phyloP scores from a whole-genome alignment of 73 alveolate genomes.

The Paramecium caudatum region DNA sequence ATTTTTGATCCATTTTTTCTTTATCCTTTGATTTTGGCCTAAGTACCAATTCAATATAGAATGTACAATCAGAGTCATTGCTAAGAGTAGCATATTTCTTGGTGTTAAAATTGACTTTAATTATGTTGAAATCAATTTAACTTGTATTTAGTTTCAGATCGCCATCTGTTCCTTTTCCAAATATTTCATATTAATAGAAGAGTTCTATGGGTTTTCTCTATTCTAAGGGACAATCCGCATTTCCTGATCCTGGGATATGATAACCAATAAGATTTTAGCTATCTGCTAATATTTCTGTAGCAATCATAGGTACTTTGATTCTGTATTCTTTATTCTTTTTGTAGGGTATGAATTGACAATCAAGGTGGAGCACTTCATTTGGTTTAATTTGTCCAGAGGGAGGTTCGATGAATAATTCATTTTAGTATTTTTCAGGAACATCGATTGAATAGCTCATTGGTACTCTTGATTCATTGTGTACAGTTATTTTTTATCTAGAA shows the following conservation, averaged over 20 bases:
- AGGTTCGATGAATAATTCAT: conserved; percentile 95
- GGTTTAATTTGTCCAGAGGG: conserved; percentile 88
- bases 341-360: conserved; percentile 94
- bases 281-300: conserved; percentile 90
- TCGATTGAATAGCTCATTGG: conserved; percentile 91
- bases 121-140: conserved; percentile 94
- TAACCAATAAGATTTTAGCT: conserved; percentile 92
- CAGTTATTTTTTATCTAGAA: conserved; percentile 89
- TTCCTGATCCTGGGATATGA: conserved; percentile 95
- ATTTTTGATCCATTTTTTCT: conserved; percentile 73
- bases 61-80: conserved; percentile 93
- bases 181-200: conserved; percentile 83
- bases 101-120: conserved; percentile 95
- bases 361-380: conserved; percentile 88
- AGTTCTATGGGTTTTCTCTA: conserved; percentile 83
- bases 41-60: conserved; percentile 92
- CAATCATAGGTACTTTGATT: conserved; percentile 89
- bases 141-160: conserved; percentile 88
- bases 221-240: conserved; percentile 78
- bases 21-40: conserved; percentile 84
- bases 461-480: conserved; percentile 93
- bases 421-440: conserved; percentile 92
- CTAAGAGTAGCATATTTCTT: conserved; percentile 89
- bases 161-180: conserved; percentile 98
- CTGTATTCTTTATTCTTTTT: conserved; percentile 87